Percentiles rank a stretch among this genome's conserved stretches.
These are phyloP conservation scores for Syzygium grande DNA, from an alignment of 345 rosid genomes.

Conservation along the genomic window DNA sequence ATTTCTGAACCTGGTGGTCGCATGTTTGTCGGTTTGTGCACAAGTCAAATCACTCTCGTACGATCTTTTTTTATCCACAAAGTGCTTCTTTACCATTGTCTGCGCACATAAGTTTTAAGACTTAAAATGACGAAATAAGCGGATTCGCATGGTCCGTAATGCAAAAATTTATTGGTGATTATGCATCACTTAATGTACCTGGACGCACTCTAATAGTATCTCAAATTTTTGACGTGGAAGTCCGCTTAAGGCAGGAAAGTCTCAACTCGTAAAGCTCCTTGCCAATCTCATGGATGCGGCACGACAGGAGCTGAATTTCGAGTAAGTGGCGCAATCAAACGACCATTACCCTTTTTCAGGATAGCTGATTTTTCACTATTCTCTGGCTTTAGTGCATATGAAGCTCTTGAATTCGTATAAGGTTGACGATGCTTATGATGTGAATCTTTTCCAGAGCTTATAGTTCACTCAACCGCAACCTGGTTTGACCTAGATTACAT, in stretches of 20 bases:
- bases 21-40: not conserved
- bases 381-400: not conserved
- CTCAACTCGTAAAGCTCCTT: not conserved
- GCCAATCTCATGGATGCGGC: not conserved
- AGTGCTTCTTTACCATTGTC: not conserved
- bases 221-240: too few relatives aligned
- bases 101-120: not conserved
- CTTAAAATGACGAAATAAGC: not conserved
- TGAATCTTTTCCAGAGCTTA: not conserved
- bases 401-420: not conserved
- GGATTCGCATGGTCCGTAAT: not conserved
- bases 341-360: not conserved
- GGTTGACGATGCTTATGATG: not conserved
- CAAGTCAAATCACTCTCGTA: not conserved
- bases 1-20: not conserved
- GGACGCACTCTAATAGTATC: too few relatives aligned
- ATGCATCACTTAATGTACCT: not conserved
- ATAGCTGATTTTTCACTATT: not conserved
- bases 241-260: not conserved
- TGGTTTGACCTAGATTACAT: not conserved
- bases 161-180: not conserved
- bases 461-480: not conserved
- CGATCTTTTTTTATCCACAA: not conserved
- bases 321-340: not conserved
- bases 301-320: not conserved